Evolutionary conservation across 305 asterid genomes (phyloP), one percentile per base, ranked within the genome.

Genomic region (Ajuga reptans): DNA sequence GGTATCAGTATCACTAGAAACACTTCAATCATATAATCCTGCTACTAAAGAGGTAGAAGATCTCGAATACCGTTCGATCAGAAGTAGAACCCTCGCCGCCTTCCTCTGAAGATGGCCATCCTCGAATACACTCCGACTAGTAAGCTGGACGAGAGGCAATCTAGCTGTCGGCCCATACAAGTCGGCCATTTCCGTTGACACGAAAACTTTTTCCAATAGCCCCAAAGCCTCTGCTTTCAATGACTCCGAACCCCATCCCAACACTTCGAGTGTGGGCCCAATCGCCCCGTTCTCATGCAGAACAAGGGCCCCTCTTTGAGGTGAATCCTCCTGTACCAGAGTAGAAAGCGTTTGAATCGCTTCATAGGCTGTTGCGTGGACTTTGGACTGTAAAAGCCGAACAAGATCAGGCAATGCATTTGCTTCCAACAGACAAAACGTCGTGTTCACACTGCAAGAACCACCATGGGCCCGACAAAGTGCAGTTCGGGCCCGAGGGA

Each of bases 321-420:
- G 88, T 8, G 79, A 78, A 6, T 85, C 91, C 79, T 86, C 89
- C 3, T 37, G 77, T 9, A 86, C 92, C 31, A 86, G 75, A 9
- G 92, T 86, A 1, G 90, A 84, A 12, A 86, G 85, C 0, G 92
- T 84, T 33, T 81, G 92, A 31, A 86, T 86, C 9, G 87, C 92
- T 66, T 86, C 92, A 27, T 81, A 84, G 45, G 92, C 83, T 2
- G 90, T 81, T 47, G 84, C 90, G 5, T 86, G 87, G 45, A 80
- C 83, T 45, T 78, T 82, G 45, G 62, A 83, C 15, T 12, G 76
- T 27, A 86, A 16, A 4, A 81, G 83, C 0, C 29, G 31, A 7
- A 86, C 81, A 5, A 86, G 72, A 64, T 69, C 88, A 3, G 85
- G 82, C 79, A 83, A 60, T 7, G 85, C 88, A 49, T 64, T 50